phyloP scores from a whole-genome alignment of 2,329 filamentous ascomycete genomes.

The Trichoderma sp. region DNA sequence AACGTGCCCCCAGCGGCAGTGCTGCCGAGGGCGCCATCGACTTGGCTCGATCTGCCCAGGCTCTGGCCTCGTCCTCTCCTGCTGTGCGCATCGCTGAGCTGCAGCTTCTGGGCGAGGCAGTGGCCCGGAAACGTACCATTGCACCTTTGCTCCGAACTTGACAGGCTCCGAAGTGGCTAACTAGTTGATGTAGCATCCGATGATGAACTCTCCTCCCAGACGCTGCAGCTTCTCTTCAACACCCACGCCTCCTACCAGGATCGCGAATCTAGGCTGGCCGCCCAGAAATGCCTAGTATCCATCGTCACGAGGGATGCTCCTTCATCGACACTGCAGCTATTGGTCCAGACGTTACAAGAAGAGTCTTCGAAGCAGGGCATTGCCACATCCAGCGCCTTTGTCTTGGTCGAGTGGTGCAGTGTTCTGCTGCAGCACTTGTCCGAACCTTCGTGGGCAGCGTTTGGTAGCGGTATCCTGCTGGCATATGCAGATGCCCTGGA shows the following conservation, averaged over 20 bases:
- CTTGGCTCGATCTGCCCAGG: conserved; percentile 41
- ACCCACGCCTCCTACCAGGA: conserved; percentile 89
- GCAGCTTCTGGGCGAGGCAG: conserved; percentile 58
- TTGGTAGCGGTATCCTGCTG: conserved; percentile 65
- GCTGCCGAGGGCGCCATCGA: conserved; percentile 18
- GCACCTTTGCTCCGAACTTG: conserved; percentile 17
- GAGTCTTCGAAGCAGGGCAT: conserved; percentile 79
- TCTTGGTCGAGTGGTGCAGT: conserved; percentile 87
- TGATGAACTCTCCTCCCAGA: conserved; percentile 52
- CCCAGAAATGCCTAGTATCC: conserved; percentile 75
- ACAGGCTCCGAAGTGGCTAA: conserved; percentile 30
- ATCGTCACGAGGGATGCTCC: conserved; percentile 63
- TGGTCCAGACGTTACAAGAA: conserved; percentile 67
- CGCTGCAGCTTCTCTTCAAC: conserved; percentile 75
- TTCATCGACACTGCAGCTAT: conserved; percentile 58
- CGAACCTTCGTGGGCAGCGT: conserved; percentile 64
- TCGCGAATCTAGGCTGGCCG: conserved; percentile 77
- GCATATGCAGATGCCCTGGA: conserved; percentile 75
- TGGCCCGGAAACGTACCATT: conserved; percentile 55
- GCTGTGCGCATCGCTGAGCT: conserved; percentile 57
- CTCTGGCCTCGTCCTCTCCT: conserved; percentile 65
- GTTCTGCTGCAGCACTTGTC: conserved; percentile 73
- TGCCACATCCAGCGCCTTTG: conserved; percentile 79
- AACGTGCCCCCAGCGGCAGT: conserved; percentile 17
- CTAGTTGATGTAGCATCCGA: conserved; percentile 43